Conservation (phyloP, 2,329 filamentous ascomycete genomes). For the Trichoderma sp. region DNA sequence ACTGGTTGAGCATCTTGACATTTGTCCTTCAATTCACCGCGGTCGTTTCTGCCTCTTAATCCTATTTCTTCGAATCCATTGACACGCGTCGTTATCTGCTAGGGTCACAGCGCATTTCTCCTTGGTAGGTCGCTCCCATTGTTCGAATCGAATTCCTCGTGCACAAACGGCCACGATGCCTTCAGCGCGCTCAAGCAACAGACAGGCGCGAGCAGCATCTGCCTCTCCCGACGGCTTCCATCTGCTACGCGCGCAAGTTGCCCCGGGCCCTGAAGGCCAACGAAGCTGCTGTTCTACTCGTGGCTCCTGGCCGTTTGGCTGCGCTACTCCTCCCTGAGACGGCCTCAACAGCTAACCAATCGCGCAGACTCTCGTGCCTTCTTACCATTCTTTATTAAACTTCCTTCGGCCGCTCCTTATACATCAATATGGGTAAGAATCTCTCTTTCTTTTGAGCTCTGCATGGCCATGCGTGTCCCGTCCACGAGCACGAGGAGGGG, state of each 20-base stretch:
- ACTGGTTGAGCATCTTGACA: slow-evolving; percentile 21
- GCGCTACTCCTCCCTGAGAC: not conserved
- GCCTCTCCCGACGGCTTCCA: not conserved
- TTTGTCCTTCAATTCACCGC: slow-evolving; percentile 15
- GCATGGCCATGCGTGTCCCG: slow-evolving; percentile 23
- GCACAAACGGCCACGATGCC: not conserved
- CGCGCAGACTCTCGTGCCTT: slow-evolving; percentile 29
- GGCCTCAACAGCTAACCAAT: slow-evolving; percentile 25
- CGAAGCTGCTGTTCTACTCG: slow-evolving; percentile 6
- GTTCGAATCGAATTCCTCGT: not conserved
- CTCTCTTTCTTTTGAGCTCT: slow-evolving; percentile 29
- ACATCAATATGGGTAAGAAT: slow-evolving; percentile 43
- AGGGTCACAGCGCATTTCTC: slow-evolving; percentile 14
- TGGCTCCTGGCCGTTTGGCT: slow-evolving; percentile 18
- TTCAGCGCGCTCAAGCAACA: not conserved
- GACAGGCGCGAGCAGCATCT: not conserved
- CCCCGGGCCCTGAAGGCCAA: not conserved
- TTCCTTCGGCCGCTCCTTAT: slow-evolving; percentile 37
- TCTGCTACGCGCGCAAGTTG: not conserved
- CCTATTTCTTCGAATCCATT: slow-evolving; percentile 32
- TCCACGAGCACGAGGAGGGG: slow-evolving; percentile 19
- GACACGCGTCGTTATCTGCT: slow-evolving; percentile 32
- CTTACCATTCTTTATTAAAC: slow-evolving; percentile 28
- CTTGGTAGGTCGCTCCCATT: slow-evolving; percentile 16
- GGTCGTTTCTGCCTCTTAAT: slow-evolving; percentile 28